Evolutionary conservation across 2,329 filamentous ascomycete species (phyloP), one percentile per base, ranked within the genome.

Genomic region (Colletotrichum shisoi): DNA sequence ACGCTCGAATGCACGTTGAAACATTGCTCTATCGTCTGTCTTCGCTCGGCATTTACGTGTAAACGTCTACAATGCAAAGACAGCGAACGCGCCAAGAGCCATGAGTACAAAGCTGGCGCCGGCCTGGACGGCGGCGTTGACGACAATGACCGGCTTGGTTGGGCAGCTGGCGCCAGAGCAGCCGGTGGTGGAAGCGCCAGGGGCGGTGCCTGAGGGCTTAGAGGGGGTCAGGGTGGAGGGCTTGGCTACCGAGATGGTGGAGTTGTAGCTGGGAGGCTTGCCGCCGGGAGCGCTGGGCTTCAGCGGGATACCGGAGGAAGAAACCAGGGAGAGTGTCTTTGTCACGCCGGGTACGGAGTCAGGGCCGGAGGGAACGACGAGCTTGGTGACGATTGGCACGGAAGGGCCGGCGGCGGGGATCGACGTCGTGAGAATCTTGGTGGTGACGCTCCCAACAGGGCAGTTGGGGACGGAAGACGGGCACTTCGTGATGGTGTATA

Each of bases 401-500:
- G 45, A 39, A 15, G 37, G 31, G 24, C 54, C 31, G 11, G 46
- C 27, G 31, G 52, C 24, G n/a, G 61, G 56, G 19, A 44, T 17
- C 49, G 56, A 57, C 27, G 56, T 67, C 5, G 78, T 71, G 54
- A 83, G 75, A 2, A 74, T 75, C 70, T 80, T 75, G 3, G 81
- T 82, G n/a, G 77, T 78, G 39, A 80, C 74, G 42, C 74, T 71
- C 40, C 72, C 72, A 7, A 69, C 73, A 19, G 80, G 78, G 72
- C 79, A 81, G 74, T 78, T 72, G 45, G 72, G 73, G 2, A 81
- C 76, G 13, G 73, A 73, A n/a, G 84, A 77, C 45, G 80, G 82
- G 75, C 85, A 88, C 53, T 82, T 83, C 72, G 83, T 87, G 76
- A 87, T 79, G 71, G 85, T 88, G 69, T 85, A 80, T 70, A 85